Percentiles rank a stretch among this genome's conserved stretches.
These are phyloP conservation scores for Phoenix roebelenii DNA, from an alignment of 176 grass and related monocot genomes.

Conservation along the genomic window DNA sequence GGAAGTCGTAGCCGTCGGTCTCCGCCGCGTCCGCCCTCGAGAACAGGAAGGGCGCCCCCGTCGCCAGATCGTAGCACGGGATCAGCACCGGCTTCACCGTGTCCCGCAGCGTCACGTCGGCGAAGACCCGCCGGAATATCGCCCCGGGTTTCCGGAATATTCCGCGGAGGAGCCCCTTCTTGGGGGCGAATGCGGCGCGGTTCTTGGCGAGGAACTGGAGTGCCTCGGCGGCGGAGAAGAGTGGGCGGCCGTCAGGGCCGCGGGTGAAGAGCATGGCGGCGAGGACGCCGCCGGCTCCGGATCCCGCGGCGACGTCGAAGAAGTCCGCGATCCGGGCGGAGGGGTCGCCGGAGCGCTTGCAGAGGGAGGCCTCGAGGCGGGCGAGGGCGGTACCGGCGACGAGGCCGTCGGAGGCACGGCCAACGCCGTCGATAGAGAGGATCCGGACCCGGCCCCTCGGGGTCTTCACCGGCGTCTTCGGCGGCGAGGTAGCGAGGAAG, in stretches of 20 bases:
- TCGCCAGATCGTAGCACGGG: slow-evolving; percentile 67
- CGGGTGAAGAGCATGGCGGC: slow-evolving; percentile 8
- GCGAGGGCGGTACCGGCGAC: slow-evolving; percentile 1
- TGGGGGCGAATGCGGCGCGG: neutral
- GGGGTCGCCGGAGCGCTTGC: neutral
- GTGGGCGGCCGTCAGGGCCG: neutral
- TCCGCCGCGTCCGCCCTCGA: slow-evolving; percentile 90
- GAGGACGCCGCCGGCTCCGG: slow-evolving; percentile 6
- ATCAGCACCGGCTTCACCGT: slow-evolving; percentile 75
- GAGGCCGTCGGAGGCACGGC: neutral
- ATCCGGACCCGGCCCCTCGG: neutral
- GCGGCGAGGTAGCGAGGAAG: neutral
- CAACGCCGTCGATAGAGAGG: slow-evolving; percentile 3
- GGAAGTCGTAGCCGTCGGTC: slow-evolving; percentile 78
- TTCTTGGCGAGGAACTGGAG: neutral
- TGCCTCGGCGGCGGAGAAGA: slow-evolving; percentile 2
- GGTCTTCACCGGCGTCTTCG: neutral
- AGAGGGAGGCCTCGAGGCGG: slow-evolving; percentile 1
- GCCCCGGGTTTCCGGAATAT: neutral
- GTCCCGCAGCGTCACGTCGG: slow-evolving; percentile 59
- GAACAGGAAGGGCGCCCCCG: slow-evolving; percentile 74
- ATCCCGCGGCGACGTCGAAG: slow-evolving; percentile 5
- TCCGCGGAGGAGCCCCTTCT: neutral
- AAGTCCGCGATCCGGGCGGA: neutral
- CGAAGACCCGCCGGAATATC: slow-evolving; percentile 28